A percentile compares a stretch with the other conserved stretches of the same genome.
Evolutionary conservation across 164 flowering plant species (phyloP).

Genomic region (Taxillus chinensis): DNA sequence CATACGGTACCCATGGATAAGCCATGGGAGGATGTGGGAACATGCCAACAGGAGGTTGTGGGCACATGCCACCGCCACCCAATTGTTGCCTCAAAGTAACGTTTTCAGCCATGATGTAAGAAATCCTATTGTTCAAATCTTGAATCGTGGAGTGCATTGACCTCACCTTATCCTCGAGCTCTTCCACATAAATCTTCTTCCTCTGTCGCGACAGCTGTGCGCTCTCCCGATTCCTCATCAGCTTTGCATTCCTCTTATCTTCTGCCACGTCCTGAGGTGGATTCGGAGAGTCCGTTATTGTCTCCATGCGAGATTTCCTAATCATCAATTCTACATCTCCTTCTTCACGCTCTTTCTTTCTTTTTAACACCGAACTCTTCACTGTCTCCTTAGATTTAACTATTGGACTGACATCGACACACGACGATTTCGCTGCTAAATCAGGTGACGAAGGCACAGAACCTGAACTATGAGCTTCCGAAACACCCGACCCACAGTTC

Average conservation of each 20-base stretch:
- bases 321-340: constrained; percentile 22
- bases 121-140: constrained; percentile 62
- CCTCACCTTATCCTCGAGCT: constrained; percentile 88
- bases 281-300: constrained; percentile 3
- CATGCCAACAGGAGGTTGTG: no score
- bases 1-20: constrained; percentile 75
- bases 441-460: not conserved
- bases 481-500: constrained; percentile 20
- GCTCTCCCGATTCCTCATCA: constrained; percentile 94
- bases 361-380: constrained; percentile 23
- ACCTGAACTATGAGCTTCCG: constrained; percentile 6
- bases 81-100: constrained; percentile 65
- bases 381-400: constrained; percentile 29
- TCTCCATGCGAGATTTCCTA: constrained; percentile 35
- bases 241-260: constrained; percentile 59
- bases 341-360: constrained; percentile 53
- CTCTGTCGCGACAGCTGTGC: constrained; percentile 95
- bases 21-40: constrained; percentile 36
- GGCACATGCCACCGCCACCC: constrained; percentile 17
- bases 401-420: constrained; percentile 20
- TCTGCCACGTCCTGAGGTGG: constrained; percentile 29
- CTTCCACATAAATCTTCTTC: constrained; percentile 93
- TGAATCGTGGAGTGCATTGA: constrained; percentile 69
- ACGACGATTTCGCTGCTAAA: not conserved
- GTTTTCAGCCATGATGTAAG: constrained; percentile 76